Base-by-base conservation (phyloP, 2,329 filamentous ascomycete genomes). In the Alternaria angustiovoidea region DNA sequence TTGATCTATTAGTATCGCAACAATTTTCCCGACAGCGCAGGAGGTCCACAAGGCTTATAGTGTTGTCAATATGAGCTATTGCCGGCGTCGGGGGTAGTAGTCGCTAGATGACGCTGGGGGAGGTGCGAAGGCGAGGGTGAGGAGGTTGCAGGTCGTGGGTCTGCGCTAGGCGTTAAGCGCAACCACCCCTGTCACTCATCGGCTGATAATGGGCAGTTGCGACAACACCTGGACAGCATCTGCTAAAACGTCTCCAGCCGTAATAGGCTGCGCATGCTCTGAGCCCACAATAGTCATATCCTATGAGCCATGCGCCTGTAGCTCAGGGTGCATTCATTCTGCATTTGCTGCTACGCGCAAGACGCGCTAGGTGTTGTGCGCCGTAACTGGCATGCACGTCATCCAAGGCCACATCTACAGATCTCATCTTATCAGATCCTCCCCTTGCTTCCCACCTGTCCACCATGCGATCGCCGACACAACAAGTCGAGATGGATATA, bases 21-120 rank as follows among this genome's bases (percentile, higher is more conserved):
- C 51, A 68, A 68, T 64, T 68, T 70, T 76, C 54, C 32, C 41
- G 60, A 49, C 24, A 60, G 62, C 73, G 69, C 72, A 73, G 67
- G 24, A 43, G 59, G 53, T 63, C 48, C 16, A 24, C 24, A 5
- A 57, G 61, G 57, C 57, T 44, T 32, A 14, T 49, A 39, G 26
- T 22, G 44, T 51, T 14, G 24, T 59, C 26, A 6, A 24, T 20
- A 30, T 36, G 38, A 28, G 55, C 22, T 60, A 60, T 64, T 22
- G 61, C 36, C 30, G 59, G 32, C 41, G 54, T 56, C 59, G 60
- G 60, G 54, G 32, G 57, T 60, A 54, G 24, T 62, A 64, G 61
- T 48, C 61, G 66, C 61, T 64, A 65, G 64, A 65, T 64, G 53
- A 65, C 56, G 58, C 62, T 51, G 32, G 59, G 66, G 69, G 66